Base-by-base conservation (phyloP, 345 rosid species). In the Eucalyptus cloeziana region DNA sequence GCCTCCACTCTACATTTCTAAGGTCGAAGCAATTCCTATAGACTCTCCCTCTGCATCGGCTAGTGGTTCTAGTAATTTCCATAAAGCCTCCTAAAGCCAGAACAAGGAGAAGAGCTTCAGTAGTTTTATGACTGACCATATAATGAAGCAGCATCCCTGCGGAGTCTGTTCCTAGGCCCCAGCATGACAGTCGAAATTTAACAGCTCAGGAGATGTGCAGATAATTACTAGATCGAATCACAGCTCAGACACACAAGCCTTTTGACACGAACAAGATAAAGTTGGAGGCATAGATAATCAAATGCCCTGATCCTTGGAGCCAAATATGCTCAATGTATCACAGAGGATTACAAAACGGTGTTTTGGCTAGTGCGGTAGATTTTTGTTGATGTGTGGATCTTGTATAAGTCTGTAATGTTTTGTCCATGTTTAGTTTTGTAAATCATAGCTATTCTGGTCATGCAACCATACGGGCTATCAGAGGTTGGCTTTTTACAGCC, bases 1-100 rank as follows among this genome's bases (percentile, higher is more conserved):
- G 87, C 88, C 92, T 50, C 89, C 92, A 2, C 67, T 86, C 62
- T 86, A 86, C 64, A 86, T 86, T 52, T 86, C 87, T 86, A 62
- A 43, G 87, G 89, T 88, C 54, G 86, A 92, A 83, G 89, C 86
- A 88, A 88, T 86, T 56, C 91, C 92, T 10, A 88, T 88, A 52
- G 89, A 69, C 86, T 85, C 90, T 50, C 91, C 58, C 88, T 85
- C 91, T 44, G 47, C 45, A 83, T 19, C 88, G 67, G 33, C 13
- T 33, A 86, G 69, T 31, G 47, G 64, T 37, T 40, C 83, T 40
- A 76, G 45, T 37, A 71, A 71, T 71, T 76, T 76, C 47, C 47
- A 25, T 21, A 40, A 21, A 76, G 83, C 47, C 83, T 76, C 47
- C 47, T 21, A 76, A 40, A 76, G 30, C 47, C 83, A 10, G 83